These are phyloP conservation scores for Cupressus sempervirens DNA, from an alignment of 75 land plant species.

Conservation along the genomic window DNA sequence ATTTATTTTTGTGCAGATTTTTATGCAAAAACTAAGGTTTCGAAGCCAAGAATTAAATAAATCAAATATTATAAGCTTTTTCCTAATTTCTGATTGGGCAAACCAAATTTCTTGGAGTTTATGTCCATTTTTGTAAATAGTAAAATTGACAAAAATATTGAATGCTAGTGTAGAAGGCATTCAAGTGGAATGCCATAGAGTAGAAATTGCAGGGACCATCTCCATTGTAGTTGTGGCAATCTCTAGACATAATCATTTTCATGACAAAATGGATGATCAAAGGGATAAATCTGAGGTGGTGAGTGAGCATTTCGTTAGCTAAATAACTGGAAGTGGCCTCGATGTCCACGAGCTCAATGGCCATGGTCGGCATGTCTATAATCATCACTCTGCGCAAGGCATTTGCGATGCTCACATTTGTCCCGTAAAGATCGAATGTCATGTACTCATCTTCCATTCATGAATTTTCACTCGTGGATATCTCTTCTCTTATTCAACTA, in stretches of 20 bases:
- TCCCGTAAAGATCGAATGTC: conserved; percentile 11
- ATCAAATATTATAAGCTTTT: no score
- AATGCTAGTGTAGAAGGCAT: conserved; percentile 11
- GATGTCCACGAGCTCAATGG: conserved; percentile 13
- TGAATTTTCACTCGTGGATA: conserved; percentile 8
- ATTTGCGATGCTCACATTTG: conserved; percentile 14
- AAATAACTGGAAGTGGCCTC: neutral
- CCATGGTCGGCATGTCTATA: conserved; percentile 12
- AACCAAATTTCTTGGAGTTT: no score
- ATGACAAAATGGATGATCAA: conserved; percentile 8
- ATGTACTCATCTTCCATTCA: conserved; percentile 9
- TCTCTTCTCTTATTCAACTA: conserved; percentile 6
- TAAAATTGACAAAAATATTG: no score
- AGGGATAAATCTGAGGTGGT: conserved; percentile 14
- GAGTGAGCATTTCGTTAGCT: conserved; percentile 10
- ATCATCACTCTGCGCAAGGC: conserved; percentile 17
- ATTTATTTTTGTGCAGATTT: no score
- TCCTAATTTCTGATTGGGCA: no score
- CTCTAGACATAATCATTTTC: conserved; percentile 10
- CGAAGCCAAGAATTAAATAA: no score
- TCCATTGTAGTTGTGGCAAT: conserved; percentile 14
- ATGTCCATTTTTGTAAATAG: no score
- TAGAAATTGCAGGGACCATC: conserved; percentile 1
- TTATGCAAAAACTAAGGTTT: no score
- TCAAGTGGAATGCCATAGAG: conserved; percentile 4